Evolutionary conservation across 805 yeast species (phyloP).

Genomic region (Metschnikowia proteae): DNA sequence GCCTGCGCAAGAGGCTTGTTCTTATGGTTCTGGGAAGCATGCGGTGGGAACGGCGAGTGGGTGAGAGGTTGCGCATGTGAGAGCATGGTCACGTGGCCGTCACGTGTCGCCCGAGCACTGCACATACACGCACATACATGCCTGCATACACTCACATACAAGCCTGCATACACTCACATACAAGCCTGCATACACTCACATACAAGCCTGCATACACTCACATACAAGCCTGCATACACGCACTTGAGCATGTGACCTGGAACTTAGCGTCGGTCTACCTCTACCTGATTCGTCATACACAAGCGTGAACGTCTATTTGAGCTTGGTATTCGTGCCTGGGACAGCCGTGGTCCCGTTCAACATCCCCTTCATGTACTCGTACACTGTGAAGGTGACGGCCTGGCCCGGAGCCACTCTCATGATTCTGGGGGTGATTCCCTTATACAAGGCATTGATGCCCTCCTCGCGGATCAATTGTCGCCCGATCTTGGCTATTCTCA

Average conservation of each 20-base stretch:
- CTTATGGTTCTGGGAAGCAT: background rate
- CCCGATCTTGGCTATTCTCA: constrained; percentile 78
- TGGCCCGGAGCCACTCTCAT: constrained; percentile 99
- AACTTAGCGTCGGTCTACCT: no score
- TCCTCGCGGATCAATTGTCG: constrained; percentile 79
- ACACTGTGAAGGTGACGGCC: constrained; percentile 96
- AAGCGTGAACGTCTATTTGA: constrained; percentile 10
- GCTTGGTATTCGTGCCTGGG: constrained; percentile 19
- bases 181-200: no score
- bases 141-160: no score
- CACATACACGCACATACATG: no score
- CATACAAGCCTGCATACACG: no score
- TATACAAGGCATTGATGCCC: constrained; percentile 71
- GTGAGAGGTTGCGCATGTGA: background rate
- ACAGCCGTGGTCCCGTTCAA: constrained; percentile 38
- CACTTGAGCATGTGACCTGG: no score
- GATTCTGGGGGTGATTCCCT: constrained; percentile 97
- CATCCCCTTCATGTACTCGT: constrained; percentile 75
- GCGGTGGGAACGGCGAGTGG: background rate
- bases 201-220: no score
- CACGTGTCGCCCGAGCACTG: background rate
- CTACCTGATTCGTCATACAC: no score
- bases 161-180: no score
- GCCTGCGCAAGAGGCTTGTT: background rate
- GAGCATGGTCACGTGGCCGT: background rate